These are phyloP conservation scores for Claviceps sp. DNA, from an alignment of 2,329 filamentous ascomycete species.

Conservation along the genomic window DNA sequence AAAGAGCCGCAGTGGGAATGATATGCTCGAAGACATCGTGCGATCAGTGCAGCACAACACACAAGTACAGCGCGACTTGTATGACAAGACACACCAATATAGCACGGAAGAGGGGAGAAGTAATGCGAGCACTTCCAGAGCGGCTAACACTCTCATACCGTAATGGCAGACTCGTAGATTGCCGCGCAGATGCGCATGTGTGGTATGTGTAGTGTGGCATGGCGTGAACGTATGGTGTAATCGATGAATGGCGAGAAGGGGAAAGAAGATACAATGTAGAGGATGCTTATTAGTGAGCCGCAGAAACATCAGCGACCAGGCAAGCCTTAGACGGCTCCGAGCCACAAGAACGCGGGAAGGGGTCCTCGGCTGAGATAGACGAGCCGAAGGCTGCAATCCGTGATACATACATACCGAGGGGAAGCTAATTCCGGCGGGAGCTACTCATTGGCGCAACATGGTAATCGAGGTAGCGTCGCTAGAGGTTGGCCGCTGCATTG, in stretches of 20 bases:
- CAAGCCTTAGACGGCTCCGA: neutral
- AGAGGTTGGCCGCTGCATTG: neutral
- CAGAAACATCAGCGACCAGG: too few species aligned
- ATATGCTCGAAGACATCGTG: too few species aligned
- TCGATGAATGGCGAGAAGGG: neutral
- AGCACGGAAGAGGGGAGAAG: neutral
- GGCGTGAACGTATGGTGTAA: neutral
- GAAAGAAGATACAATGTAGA: neutral
- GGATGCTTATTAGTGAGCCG: neutral
- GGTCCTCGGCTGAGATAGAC: conserved; percentile 4
- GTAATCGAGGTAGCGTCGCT: neutral
- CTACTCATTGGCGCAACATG: neutral
- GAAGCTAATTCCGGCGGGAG: neutral
- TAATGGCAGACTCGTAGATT: conserved; percentile 3
- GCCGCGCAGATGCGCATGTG: neutral
- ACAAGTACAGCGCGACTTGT: neutral
- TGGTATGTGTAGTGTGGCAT: neutral
- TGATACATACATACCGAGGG: too few species aligned
- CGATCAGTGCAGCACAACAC: too few species aligned
- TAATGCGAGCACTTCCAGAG: neutral
- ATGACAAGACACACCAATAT: neutral
- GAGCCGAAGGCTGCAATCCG: conserved; percentile 1
- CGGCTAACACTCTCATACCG: neutral
- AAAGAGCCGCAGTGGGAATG: neutral
- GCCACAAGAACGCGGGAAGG: neutral